Conservation (phyloP, 176 grass and related monocot species). For the Saccharum officinarum region DNA sequence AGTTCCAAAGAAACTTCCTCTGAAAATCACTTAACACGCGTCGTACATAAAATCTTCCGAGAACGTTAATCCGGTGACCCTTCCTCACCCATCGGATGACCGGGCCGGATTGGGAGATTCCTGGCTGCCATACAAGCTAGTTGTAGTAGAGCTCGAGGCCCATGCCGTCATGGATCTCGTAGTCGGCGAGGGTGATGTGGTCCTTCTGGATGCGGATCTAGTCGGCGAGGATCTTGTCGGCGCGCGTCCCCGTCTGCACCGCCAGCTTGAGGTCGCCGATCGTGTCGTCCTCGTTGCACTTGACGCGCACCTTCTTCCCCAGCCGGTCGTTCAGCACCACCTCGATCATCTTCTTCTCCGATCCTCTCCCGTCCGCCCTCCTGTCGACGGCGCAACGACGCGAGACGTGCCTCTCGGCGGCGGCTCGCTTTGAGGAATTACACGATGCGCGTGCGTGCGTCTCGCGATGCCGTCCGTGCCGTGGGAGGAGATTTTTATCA, state of each 20-base stretch:
- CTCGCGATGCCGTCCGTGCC: neutral
- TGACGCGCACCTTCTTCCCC: slow-evolving; percentile 88
- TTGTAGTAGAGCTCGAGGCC: slow-evolving; percentile 88
- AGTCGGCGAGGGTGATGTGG: slow-evolving; percentile 86
- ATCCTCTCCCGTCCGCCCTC: neutral
- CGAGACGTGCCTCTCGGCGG: neutral
- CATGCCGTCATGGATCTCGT: slow-evolving; percentile 90
- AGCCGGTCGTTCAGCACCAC: slow-evolving; percentile 87
- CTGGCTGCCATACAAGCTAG: neutral
- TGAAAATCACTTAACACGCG: neutral
- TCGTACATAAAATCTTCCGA: neutral
- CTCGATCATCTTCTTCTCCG: slow-evolving; percentile 78
- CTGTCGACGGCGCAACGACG: neutral
- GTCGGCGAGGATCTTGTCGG: slow-evolving; percentile 81
- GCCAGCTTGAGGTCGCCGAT: slow-evolving; percentile 83
- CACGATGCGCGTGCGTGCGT: too few relatives aligned
- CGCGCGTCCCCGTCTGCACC: slow-evolving; percentile 71
- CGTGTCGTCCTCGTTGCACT: slow-evolving; percentile 90
- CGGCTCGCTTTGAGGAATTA: neutral
- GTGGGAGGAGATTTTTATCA: neutral
- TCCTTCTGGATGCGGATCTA: slow-evolving; percentile 95
- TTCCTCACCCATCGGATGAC: too few relatives aligned
- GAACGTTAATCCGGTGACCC: neutral
- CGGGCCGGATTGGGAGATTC: neutral
- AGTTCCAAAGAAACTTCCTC: neutral